Base-by-base conservation (phyloP, 441 rosid species). In the Gossypium armourianum region DNA sequence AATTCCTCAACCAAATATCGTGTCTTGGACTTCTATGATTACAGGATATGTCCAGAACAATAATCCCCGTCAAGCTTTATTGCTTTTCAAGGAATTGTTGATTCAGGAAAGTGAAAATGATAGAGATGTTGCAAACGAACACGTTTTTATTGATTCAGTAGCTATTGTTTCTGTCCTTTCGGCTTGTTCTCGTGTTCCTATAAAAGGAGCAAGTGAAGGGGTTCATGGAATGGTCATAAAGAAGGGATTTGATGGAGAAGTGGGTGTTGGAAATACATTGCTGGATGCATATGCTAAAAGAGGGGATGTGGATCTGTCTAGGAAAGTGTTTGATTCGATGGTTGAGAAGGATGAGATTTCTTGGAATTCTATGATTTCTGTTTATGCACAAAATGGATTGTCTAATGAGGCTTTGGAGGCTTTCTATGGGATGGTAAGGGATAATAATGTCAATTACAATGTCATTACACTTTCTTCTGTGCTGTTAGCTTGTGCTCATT, bases 241-340 rank as follows among this genome's bases (percentile, higher is more conserved):
- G 74, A 85, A 73, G 70, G 96, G 94, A 8, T 86, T 91, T 74
- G 84, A 83, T 72, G 62, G 47, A 43, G 83, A 78, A 66, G 76
- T 83, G 7, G 84, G 83, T 32, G 88, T 91, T 68, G 88, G 81
- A 72, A 89, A 89, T 75, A 83, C 87, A 66, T 79, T 91, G 62
- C 78, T 88, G 66, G 96, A 85, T 74, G 94, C 93, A 20, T 91
- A 89, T 80, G 97, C 93, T 1, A 93, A 88, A 73, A 76, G 84
- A 1, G 85, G 90, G 9, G 82, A 79, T 56, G 76, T 84, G 75
- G 79, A 56, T 64, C 75, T 82, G 55, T 84, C 96, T 0, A 83
- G 86, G 77, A 87, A 76, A 67, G 77, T 91, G 82, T 93, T 93
- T 82, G 89, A 87, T 78, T 80, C 76, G 28, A 87, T 89, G 82